Conservation (phyloP, 176 grass and related monocot species). For the Ensete ventricosum region DNA sequence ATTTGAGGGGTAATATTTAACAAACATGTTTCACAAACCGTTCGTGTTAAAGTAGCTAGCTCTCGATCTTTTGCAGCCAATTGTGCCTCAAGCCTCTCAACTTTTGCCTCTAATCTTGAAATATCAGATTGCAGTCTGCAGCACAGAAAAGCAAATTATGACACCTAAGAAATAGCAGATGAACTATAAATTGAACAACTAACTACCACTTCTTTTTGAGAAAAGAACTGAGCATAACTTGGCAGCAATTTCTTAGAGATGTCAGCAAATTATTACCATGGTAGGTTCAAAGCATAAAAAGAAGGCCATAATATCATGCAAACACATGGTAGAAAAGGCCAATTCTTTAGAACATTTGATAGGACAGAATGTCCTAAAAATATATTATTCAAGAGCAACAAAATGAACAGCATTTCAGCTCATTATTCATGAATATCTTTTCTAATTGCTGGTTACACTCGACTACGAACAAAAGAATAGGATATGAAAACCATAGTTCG, state of each 20-base stretch:
- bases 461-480: background rate
- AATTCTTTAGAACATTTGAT: background rate
- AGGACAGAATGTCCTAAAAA: background rate
- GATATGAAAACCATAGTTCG: background rate
- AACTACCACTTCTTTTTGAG: background rate
- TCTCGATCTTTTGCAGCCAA: constrained; percentile 90
- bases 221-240: background rate
- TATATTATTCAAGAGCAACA: background rate
- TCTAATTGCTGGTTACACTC: background rate
- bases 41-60: constrained; percentile 79
- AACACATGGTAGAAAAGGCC: too few relatives aligned
- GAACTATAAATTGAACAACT: background rate
- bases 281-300: too few relatives aligned
- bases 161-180: background rate
- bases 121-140: constrained; percentile 86
- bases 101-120: constrained; percentile 85
- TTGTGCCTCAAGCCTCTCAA: constrained; percentile 96
- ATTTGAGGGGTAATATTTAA: background rate
- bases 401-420: background rate
- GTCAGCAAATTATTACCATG: too few relatives aligned
- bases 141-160: constrained; percentile 1
- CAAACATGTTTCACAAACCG: constrained; percentile 32
- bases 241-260: background rate
- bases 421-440: background rate
- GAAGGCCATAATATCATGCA: too few relatives aligned